Evolutionary conservation across 2,329 filamentous ascomycete species (phyloP).

Genomic region (Cyphellophora attinorum): DNA sequence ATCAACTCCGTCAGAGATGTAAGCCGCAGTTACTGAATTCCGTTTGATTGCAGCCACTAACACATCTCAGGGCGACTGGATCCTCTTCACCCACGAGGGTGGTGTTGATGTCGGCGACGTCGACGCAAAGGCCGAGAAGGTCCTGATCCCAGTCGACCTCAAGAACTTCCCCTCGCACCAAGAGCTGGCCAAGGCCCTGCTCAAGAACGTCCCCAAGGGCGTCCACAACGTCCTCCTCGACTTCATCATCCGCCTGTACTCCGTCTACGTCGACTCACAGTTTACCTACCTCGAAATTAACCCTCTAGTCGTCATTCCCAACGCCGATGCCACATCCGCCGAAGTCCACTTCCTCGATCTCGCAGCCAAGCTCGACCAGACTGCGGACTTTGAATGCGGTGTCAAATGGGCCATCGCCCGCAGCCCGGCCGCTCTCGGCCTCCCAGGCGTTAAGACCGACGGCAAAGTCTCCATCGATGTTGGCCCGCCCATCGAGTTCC

Average conservation of each 20-base stretch:
- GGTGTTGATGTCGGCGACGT: constrained; percentile 99
- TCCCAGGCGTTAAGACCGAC: constrained; percentile 55
- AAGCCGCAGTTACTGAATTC: too few relatives aligned
- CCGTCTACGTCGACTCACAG: constrained; percentile 98
- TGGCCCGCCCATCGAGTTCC: constrained; percentile 97
- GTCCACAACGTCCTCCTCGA: constrained; percentile 97
- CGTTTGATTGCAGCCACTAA: too few relatives aligned
- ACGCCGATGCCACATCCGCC: constrained; percentile 81
- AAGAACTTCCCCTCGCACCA: constrained; percentile 92
- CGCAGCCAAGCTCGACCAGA: constrained; percentile 97
- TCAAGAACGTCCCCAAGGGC: constrained; percentile 89
- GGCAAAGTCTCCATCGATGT: constrained; percentile 88
- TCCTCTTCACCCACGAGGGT: constrained; percentile 98
- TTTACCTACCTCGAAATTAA: constrained; percentile 99
- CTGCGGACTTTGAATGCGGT: constrained; percentile 97
- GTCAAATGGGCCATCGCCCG: constrained; percentile 97
- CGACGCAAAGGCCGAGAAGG: constrained; percentile 96
- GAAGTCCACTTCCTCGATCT: constrained; percentile 97
- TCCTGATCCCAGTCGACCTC: constrained; percentile 92
- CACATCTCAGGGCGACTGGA: constrained; percentile 78
- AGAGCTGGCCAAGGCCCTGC: constrained; percentile 71
- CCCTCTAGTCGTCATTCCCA: constrained; percentile 95
- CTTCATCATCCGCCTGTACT: constrained; percentile 97
- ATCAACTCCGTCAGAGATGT: constrained; percentile 99
- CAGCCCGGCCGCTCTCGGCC: constrained; percentile 77